phyloP scores from a whole-genome alignment of 2,329 filamentous ascomycete genomes.

The Xylariaceae sp. region DNA sequence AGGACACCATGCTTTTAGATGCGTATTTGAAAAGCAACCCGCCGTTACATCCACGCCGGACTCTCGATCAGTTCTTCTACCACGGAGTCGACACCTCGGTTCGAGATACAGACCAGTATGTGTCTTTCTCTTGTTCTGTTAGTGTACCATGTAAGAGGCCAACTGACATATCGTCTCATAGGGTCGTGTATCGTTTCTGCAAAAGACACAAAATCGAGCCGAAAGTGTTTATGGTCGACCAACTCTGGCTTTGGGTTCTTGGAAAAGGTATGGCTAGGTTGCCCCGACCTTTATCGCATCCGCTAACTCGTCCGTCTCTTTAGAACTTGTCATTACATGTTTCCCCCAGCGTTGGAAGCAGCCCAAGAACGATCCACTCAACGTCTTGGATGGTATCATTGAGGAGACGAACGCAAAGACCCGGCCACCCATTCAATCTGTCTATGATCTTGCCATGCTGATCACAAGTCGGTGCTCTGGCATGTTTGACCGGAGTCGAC shows the following conservation, averaged over 20 bases:
- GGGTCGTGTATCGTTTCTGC: slow-evolving; percentile 56
- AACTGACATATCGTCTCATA: background rate
- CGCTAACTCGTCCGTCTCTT: slow-evolving; percentile 1
- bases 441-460: slow-evolving; percentile 58
- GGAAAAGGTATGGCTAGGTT: slow-evolving; percentile 33
- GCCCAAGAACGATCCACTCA: slow-evolving; percentile 56
- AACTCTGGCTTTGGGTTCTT: slow-evolving; percentile 62
- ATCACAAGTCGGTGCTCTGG: slow-evolving; percentile 57
- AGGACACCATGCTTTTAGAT: slow-evolving; percentile 43
- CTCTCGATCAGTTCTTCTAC: slow-evolving; percentile 62
- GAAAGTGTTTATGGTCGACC: slow-evolving; percentile 64
- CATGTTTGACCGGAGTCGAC: slow-evolving; percentile 54
- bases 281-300: background rate
- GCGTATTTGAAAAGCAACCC: slow-evolving; percentile 43
- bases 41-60: slow-evolving; percentile 54
- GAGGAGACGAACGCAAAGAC: slow-evolving; percentile 62
- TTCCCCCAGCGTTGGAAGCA: slow-evolving; percentile 56
- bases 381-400: slow-evolving; percentile 58
- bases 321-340: slow-evolving; percentile 54
- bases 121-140: background rate
- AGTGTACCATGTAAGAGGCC: background rate
- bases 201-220: slow-evolving; percentile 38
- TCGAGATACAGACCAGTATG: slow-evolving; percentile 52
- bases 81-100: slow-evolving; percentile 56
- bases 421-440: slow-evolving; percentile 51